A percentile compares a stretch with the other conserved stretches of the same genome.
Evolutionary conservation across 2,329 filamentous ascomycete genomes (phyloP).

Genomic region (Alternaria dauci): DNA sequence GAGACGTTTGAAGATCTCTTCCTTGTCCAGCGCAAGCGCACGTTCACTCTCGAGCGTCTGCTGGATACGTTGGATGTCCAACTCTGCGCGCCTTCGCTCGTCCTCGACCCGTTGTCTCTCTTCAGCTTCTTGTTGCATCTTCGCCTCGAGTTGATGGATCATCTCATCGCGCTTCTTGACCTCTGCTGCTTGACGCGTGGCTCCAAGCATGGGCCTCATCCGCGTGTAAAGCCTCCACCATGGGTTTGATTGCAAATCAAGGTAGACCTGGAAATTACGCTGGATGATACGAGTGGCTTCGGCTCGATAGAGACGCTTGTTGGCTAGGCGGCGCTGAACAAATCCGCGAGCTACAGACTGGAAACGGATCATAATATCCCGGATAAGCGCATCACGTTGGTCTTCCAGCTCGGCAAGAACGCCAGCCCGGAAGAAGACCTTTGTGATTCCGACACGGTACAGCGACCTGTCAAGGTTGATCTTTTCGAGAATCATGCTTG

Average conservation of each 20-base stretch:
- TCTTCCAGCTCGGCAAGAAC: conserved; percentile 97
- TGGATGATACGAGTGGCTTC: conserved; percentile 96
- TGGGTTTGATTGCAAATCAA: conserved; percentile 87
- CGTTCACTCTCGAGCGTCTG: conserved; percentile 95
- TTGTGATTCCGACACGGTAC: conserved; percentile 93
- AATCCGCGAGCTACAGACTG: conserved; percentile 93
- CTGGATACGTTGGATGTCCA: conserved; percentile 87
- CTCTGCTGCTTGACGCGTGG: conserved; percentile 88
- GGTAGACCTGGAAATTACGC: conserved; percentile 89
- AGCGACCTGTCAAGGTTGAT: conserved; percentile 84
- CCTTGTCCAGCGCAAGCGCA: conserved; percentile 94
- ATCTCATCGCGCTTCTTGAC: conserved; percentile 95
- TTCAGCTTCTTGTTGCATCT: conserved; percentile 78
- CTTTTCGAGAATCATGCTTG: conserved; percentile 86
- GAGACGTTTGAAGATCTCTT: conserved; percentile 98
- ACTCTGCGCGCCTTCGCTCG: conserved; percentile 84
- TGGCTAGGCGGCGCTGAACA: conserved; percentile 83
- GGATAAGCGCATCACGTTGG: conserved; percentile 89
- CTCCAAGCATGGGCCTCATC: conserved; percentile 94
- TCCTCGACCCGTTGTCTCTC: conserved; percentile 86
- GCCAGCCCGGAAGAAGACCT: conserved; percentile 97
- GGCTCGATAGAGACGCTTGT: conserved; percentile 92
- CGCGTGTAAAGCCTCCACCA: conserved; percentile 97
- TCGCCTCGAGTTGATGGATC: conserved; percentile 85
- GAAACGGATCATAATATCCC: conserved; percentile 91